These are phyloP conservation scores for Pythium rishiriense DNA, from an alignment of 352 stramenopile species.

Conservation along the genomic window DNA sequence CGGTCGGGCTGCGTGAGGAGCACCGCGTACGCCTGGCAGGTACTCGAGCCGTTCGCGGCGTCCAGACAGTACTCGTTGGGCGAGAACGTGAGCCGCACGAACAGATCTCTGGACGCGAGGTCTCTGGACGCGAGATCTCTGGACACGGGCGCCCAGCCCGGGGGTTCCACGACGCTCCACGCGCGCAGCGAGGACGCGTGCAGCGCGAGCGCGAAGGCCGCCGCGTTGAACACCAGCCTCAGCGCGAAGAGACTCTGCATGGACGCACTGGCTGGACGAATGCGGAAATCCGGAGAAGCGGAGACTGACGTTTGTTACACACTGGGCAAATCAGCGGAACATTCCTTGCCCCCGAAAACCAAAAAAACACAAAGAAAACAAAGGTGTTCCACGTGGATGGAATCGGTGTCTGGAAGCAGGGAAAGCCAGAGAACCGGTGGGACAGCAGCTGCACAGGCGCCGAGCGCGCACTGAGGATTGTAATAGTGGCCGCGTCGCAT, in stretches of 20 bases:
- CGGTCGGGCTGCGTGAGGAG: constrained; percentile 29
- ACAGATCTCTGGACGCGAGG: not conserved
- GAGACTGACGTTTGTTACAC: not conserved
- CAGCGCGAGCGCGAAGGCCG: constrained; percentile 20
- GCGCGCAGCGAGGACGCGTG: constrained; percentile 6
- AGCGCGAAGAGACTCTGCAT: constrained; percentile 26
- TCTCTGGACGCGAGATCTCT: constrained; percentile 5
- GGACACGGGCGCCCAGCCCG: not conserved
- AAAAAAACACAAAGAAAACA: too few relatives aligned
- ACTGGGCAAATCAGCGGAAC: not conserved
- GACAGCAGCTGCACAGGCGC: not conserved
- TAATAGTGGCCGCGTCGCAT: not conserved
- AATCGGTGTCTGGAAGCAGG: not conserved
- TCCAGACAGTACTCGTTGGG: constrained; percentile 49
- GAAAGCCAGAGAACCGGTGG: not conserved
- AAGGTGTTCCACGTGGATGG: not conserved
- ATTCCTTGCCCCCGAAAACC: not conserved
- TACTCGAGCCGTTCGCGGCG: constrained; percentile 32
- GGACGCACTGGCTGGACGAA: not conserved
- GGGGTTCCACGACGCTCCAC: constrained; percentile 25
- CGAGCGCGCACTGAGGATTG: not conserved
- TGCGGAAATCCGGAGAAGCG: not conserved
- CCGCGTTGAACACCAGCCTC: constrained; percentile 18
- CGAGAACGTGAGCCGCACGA: constrained; percentile 36
- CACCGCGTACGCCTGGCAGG: constrained; percentile 46